Conservation (phyloP, 2,329 filamentous ascomycete genomes). For the Polychaeton citri region DNA sequence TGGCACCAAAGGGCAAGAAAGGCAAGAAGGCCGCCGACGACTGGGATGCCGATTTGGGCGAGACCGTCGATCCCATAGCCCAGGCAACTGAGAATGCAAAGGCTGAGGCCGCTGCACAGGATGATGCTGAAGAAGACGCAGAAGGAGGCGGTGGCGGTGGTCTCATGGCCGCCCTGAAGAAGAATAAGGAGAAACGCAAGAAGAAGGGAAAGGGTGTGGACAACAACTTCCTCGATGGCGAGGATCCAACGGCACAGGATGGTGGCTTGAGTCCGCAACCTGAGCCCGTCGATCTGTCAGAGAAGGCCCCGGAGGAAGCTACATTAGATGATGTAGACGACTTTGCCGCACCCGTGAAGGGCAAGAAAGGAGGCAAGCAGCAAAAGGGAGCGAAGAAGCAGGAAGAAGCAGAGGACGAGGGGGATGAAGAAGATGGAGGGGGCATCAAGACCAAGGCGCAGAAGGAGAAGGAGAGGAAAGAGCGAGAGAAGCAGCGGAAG, state of each 20-base stretch:
- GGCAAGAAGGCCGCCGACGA: constrained; percentile 76
- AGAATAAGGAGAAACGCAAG: constrained; percentile 61
- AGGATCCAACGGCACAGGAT: constrained; percentile 37
- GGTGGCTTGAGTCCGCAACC: constrained; percentile 21
- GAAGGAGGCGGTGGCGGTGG: constrained; percentile 35
- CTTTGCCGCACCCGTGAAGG: constrained; percentile 63
- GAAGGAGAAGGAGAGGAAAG: constrained; percentile 96
- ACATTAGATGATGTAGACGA: constrained; percentile 57
- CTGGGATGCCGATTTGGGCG: constrained; percentile 89
- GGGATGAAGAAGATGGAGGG: constrained; percentile 42
- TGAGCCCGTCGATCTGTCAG: constrained; percentile 31
- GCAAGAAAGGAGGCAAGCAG: constrained; percentile 35
- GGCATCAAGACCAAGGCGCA: constrained; percentile 90
- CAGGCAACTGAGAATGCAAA: constrained; percentile 33
- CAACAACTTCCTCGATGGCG: constrained; percentile 56
- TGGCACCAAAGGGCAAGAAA: constrained; percentile 94
- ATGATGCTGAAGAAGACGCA: constrained; percentile 37
- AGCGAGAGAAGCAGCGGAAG: constrained; percentile 95
- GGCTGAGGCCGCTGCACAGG: constrained; percentile 31
- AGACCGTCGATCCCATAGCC: constrained; percentile 52
- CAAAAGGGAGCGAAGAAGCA: constrained; percentile 30
- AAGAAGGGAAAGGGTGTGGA: constrained; percentile 71
- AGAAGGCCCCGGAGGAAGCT: constrained; percentile 69
- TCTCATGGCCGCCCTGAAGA: constrained; percentile 36
- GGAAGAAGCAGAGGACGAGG: constrained; percentile 32